Conservation (phyloP, 1,284 basidiomycete genomes). For the Wolfiporia cocos region DNA sequence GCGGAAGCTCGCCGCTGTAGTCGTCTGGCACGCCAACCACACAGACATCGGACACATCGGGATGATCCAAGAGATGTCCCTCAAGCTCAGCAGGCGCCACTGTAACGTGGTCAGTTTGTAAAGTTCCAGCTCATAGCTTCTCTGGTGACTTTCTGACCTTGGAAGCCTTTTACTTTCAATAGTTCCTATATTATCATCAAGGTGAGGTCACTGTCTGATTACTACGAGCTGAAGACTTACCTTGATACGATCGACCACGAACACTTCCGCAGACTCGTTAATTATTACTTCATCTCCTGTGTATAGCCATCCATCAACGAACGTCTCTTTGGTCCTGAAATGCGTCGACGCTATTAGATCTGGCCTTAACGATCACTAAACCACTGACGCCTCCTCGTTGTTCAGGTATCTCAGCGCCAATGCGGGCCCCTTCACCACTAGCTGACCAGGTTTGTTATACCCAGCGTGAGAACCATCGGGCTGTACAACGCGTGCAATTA, state of each 20-base stretch:
- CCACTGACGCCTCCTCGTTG: constrained; percentile 43
- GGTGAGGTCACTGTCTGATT: not conserved
- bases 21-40: constrained; percentile 73
- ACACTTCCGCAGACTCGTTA: constrained; percentile 32
- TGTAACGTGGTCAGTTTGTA: constrained; percentile 15
- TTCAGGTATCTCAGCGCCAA: constrained; percentile 37
- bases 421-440: constrained; percentile 35
- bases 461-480: constrained; percentile 32
- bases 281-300: constrained; percentile 40
- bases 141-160: constrained; percentile 6
- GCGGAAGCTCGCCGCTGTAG: constrained; percentile 67
- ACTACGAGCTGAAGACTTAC: constrained; percentile 12
- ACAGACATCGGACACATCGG: constrained; percentile 50
- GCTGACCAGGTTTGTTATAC: constrained; percentile 36
- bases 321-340: constrained; percentile 37
- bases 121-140: not conserved
- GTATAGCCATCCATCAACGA: constrained; percentile 36
- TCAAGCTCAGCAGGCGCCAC: constrained; percentile 31
- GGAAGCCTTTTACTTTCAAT: constrained; percentile 20
- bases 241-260: constrained; percentile 41
- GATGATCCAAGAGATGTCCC: constrained; percentile 61
- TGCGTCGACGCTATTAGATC: no score
- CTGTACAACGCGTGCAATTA: constrained; percentile 32
- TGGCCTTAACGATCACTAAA: no score
- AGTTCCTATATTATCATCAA: constrained; percentile 8